Evolutionary conservation across 2,329 filamentous ascomycete genomes (phyloP), one percentile per base, ranked within the genome.

Genomic region (Ceratocystis colombiana): DNA sequence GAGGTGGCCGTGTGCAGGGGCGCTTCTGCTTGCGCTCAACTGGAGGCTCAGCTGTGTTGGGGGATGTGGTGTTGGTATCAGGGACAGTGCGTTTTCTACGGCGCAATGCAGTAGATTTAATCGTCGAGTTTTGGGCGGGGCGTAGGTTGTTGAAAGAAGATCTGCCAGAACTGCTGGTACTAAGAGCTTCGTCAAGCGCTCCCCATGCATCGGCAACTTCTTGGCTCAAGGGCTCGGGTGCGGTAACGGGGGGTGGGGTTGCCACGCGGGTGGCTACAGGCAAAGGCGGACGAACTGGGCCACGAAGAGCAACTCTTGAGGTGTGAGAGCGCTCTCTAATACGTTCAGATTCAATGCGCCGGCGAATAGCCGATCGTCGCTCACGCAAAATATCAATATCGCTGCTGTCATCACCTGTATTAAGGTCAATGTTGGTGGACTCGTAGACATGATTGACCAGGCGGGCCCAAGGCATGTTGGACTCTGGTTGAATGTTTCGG

Each of bases 151-250:
- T 20, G 5, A 33, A 12, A 30, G 57, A 41, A 44, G 45, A 17
- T 3, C 17, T 33, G 12, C 33, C 48, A 37, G 62, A 45, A 37
- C 25, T 45, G 57, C 12, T 46, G 41, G 83, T 81, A 68, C 92
- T 87, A 69, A 90, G 83, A 55, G 89, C 91, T 74, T 87, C 89
- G 71, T 96, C 92, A 69, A 97, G 87, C 22, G 89, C 90, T 69
- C 91, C 90, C 94, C 93, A 96, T 3, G 93, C 90, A 67, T 86
- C 82, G 65, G 88, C 81, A 74, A 96, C 91, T 71, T 96, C 91
- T 53, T 86, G 78, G 22, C 22, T 45, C 37, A 46, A 12, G 44
- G 53, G 55, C 28, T 59, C 64, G 33, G 64, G 28, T 12, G 20
- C 46, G n/a, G 53, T 5, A 20, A 30, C 12, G 3, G 53, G 48